Evolutionary conservation across 2,329 filamentous ascomycete species (phyloP).

Genomic region (Trichoderma sp.): DNA sequence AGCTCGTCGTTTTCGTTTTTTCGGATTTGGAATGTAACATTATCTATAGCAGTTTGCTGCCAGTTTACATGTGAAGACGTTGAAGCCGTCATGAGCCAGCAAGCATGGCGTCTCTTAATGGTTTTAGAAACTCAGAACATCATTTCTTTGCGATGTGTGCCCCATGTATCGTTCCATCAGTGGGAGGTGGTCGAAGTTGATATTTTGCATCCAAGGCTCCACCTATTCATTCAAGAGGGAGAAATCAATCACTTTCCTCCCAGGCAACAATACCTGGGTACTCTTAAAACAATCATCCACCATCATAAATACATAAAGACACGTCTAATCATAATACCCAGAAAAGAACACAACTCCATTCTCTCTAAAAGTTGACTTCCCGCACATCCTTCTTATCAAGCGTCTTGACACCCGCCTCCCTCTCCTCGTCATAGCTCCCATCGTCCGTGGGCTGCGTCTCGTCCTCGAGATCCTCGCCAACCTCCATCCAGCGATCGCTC

Average conservation of each 20-base stretch:
- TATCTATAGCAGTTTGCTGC: slow-evolving; percentile 8
- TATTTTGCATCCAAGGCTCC: background rate
- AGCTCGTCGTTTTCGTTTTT: background rate
- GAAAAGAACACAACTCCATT: background rate
- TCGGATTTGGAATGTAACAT: slow-evolving; percentile 14
- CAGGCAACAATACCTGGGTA: background rate
- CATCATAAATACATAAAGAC: background rate
- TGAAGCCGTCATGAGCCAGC: background rate
- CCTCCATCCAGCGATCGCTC: slow-evolving; percentile 76
- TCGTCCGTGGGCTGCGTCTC: slow-evolving; percentile 55
- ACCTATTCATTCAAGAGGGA: too few species aligned
- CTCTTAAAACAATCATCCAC: background rate
- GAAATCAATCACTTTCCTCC: background rate
- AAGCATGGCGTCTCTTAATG: too few species aligned
- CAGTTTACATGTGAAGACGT: background rate
- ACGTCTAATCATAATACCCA: background rate
- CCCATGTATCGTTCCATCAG: too few species aligned
- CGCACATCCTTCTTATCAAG: slow-evolving; percentile 15
- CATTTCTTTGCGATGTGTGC: too few species aligned
- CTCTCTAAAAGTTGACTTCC: background rate
- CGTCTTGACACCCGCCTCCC: slow-evolving; percentile 4
- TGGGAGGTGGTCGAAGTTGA: too few species aligned
- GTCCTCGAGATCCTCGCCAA: slow-evolving; percentile 65
- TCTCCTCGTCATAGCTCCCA: slow-evolving; percentile 33
- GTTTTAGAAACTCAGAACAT: too few species aligned